Percentiles rank a stretch among this genome's conserved stretches.
phyloP scores from a whole-genome alignment of 73 alveolate species.

The Breviolum minutum region DNA sequence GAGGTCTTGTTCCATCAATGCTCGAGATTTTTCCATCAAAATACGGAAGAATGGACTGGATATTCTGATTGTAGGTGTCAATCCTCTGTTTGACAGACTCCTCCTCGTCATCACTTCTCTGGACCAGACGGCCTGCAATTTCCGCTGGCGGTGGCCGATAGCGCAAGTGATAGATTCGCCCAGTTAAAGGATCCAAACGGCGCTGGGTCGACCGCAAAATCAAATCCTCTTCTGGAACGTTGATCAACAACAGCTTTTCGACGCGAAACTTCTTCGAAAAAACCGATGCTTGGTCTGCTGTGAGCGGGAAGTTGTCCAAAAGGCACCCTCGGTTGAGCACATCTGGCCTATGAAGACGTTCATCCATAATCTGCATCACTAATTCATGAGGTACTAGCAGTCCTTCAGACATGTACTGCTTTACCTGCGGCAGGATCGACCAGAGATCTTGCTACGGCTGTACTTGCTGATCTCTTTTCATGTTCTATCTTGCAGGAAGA shows the following conservation, averaged over 20 bases:
- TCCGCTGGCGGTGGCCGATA: constrained; percentile 77
- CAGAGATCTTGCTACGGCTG: not conserved
- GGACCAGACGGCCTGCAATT: constrained; percentile 55
- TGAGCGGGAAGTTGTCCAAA: constrained; percentile 89
- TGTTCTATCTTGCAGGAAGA: not conserved
- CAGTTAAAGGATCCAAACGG: constrained; percentile 75
- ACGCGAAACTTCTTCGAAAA: not conserved
- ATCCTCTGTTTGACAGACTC: constrained; percentile 43
- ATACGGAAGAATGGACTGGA: constrained; percentile 33
- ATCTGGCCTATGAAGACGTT: constrained; percentile 46
- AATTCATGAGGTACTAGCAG: constrained; percentile 22
- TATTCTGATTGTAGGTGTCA: constrained; percentile 22
- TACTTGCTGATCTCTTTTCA: not conserved
- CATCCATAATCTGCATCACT: constrained; percentile 43
- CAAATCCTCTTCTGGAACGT: constrained; percentile 48
- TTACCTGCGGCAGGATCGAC: constrained; percentile 2
- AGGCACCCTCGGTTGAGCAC: constrained; percentile 59
- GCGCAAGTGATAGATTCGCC: constrained; percentile 74
- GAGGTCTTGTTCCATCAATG: constrained; percentile 9
- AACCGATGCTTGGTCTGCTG: constrained; percentile 44
- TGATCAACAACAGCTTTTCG: constrained; percentile 34
- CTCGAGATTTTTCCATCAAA: not conserved
- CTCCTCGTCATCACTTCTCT: constrained; percentile 52
- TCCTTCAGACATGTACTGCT: constrained; percentile 40
- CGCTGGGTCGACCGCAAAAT: constrained; percentile 50